Evolutionary conservation across 495 filamentous ascomycete species (phyloP), one percentile per base, ranked within the genome.

Genomic region (Terfezia claveryi): DNA sequence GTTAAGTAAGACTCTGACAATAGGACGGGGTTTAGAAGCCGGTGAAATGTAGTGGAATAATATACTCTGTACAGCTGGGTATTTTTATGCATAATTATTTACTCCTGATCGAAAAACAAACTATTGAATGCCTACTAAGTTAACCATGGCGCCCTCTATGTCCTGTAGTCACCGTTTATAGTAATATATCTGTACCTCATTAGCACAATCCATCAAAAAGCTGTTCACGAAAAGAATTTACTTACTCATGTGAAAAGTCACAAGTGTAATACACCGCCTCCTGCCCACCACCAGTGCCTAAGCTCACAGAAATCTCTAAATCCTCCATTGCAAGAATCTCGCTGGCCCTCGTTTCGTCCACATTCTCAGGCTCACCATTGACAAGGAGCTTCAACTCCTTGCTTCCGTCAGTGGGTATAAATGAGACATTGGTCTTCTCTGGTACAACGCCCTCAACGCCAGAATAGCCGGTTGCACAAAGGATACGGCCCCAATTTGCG

Each of bases 231-330:
- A 44, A 53, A 38, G 52, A 46, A 0, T n/a, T 56, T 38, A n/a
- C 86, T 72, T 91, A 98, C 71, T 96, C 91, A 67, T 95, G 91
- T 69, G 87, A 94, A 69, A 94, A 92, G 71, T 96, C 91, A 68
- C 91, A 96, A 59, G 89, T 94, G 82, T 86, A 96, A 68, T 87
- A 87, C 10, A 80, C 78, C 10, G 82, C 85, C 67, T 88, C 79
- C 65, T 87, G 79, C 56, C 73, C 69, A 27, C 83, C 82, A 55
- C 68, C 73, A 36, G 73, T 74, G 37, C 79, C 80, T n/a, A 89
- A 69, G 60, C 80, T 76, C 38, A 89, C 78, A 37, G 81, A 70
- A 53, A 89, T 87, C 70, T 88, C 83, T 32, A 92, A 70, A 64
- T 89, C 83, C 68, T 93, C 89, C 52, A 79, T 77, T 65, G 88